Base-by-base conservation (phyloP, 2,329 filamentous ascomycete species). In the Sporothrix variecibatus region DNA sequence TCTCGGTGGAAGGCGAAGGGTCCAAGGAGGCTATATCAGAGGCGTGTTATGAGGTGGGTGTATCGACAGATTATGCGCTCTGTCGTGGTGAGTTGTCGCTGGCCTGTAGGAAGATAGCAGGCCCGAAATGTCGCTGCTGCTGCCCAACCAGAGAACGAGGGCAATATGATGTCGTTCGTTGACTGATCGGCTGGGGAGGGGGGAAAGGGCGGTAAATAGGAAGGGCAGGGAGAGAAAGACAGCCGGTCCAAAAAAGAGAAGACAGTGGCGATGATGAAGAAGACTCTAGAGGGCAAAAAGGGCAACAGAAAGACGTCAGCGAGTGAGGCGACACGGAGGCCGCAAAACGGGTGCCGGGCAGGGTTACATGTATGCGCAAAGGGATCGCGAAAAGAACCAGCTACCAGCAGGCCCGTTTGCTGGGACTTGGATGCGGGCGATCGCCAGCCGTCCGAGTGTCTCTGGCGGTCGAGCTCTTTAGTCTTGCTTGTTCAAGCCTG, bases 1-100 rank as follows among this genome's bases (percentile, higher is more conserved):
- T 49, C 9, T 60, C 11, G 51, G 12, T 46, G 28, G 28, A 23
- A 53, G 65, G 43, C 46, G 31, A 72, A 53, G n/a, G 43, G 40
- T 53, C 40, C 43, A 72, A 72, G 56, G 40, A 64, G 51, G 49
- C 38, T 60, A 64, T 62, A 71, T 43, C 38, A 62, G 53, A 71
- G 69, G 38, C 28, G 70, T 49, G 70, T 23, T 72, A 64, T n/a
- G 70, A 65, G 12, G 40, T 60, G 31, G 53, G 38, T 26, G 56
- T 72, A 40, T 40, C 56, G 12, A 34, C 40, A 34, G 28, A 31
- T 72, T 51, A 72, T 53, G 71, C 71, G 31, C n/a, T 60, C 11
- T 53, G 58, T 34, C 38, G 53, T 60, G 51, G 69, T 72, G 58
- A 23, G 70, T 26, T 62, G 38, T 71, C 9, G 34, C n/a, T 15